Evolutionary conservation across 2,329 filamentous ascomycete genomes (phyloP), one percentile per base, ranked within the genome.

Genomic region (Fusarium nematophilum): DNA sequence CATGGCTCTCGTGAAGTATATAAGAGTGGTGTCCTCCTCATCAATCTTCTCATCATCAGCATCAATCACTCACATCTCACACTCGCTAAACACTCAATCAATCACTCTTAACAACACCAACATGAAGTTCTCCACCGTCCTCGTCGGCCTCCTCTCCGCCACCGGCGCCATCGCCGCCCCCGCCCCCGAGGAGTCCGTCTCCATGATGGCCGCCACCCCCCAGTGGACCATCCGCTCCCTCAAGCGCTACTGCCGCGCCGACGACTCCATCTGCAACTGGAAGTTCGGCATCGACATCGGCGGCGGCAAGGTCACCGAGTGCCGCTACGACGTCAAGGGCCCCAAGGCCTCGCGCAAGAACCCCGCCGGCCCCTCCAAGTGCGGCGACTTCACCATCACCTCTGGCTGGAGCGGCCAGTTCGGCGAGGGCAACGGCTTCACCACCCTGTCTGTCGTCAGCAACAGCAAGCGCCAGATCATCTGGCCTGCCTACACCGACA

Each of bases 401-500:
- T 79, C 79, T 3, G 80, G 81, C 74, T 86, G 83, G 83, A 82
- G 78, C 70, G 82, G 77, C 68, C 78, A 84, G 66, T 86, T 86
- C 61, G 84, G 83, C 43, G 53, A 72, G 10, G 79, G 71, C 58
- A 74, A 80, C 21, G 83, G 81, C 62, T 86, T 85, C 76, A 85
- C 83, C 18, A 83, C 80, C 17, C 72, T 86, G 23, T 75, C 79
- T 15, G 79, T 86, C 47, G 76, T 79, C 39, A 74, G 83, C 71
- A 72, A 75, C 59, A 59, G 62, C 45, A 70, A 75, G 63, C 72
- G 71, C 40, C 73, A 77, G 58, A 85, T 86, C 51, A 69, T 78
- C 57, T 86, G 75, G 73, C 83, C 83, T 25, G 75, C 79, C 33
- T 86, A 85, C 69, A 82, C 77, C 65, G 84, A 86, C 65, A 75